Percentiles rank a stretch among this genome's conserved stretches.
Evolutionary conservation across 139 green algal species (phyloP).

Genomic region (Chlorella sp.): DNA sequence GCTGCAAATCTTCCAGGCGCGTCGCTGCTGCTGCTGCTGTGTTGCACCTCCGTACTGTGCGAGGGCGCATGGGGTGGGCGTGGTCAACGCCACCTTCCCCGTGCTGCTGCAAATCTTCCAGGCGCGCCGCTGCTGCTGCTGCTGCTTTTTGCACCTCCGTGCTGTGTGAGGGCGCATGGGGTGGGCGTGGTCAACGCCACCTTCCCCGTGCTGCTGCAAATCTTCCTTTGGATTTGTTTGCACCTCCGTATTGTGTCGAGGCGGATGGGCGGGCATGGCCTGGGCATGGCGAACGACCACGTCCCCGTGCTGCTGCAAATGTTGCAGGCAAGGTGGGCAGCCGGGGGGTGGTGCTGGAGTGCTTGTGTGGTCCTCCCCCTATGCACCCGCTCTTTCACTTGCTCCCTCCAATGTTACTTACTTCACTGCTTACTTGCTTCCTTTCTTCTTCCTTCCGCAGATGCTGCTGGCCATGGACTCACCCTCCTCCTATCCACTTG

Average conservation of each 20-base stretch:
- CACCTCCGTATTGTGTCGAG: constrained; percentile 42
- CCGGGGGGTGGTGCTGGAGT: background rate
- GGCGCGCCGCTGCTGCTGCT: constrained; percentile 21
- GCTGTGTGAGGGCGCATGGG: no score
- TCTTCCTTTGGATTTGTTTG: constrained; percentile 54
- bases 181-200: constrained; percentile 58
- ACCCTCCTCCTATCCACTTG: no score
- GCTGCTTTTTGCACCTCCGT: background rate
- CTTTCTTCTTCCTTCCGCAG: constrained; percentile 30
- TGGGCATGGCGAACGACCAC: constrained; percentile 47
- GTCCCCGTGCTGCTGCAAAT: constrained; percentile 87
- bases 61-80: background rate
- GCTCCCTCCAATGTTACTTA: background rate
- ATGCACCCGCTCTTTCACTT: background rate
- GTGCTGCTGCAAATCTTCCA: constrained; percentile 80
- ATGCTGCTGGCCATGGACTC: constrained; percentile 34
- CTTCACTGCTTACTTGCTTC: no score
- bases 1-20: constrained; percentile 77
- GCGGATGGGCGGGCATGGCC: constrained; percentile 72
- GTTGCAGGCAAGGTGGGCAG: constrained; percentile 54
- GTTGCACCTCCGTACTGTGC: no score
- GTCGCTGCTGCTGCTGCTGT: background rate
- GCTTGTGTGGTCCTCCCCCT: background rate
- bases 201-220: constrained; percentile 85
- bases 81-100: constrained; percentile 81